A percentile compares a stretch with the other conserved stretches of the same genome.
These are phyloP conservation scores for Stellera chamaejasme DNA, from an alignment of 345 rosid species.

Conservation along the genomic window DNA sequence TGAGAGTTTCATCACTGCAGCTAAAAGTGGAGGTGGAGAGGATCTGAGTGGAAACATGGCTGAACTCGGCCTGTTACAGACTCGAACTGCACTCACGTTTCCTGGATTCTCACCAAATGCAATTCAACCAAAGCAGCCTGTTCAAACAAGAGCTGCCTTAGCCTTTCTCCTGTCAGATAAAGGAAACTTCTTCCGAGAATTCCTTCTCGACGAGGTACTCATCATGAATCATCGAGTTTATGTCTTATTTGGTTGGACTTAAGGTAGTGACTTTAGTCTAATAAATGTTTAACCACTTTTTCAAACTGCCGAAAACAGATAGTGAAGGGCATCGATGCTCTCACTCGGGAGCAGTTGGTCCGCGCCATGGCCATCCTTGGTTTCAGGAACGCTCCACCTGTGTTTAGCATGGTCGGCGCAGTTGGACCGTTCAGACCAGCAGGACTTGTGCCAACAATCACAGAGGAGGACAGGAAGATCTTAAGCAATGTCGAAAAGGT, in stretches of 20 bases:
- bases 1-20: constrained; percentile 86
- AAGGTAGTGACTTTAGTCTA: no score
- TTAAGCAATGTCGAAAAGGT: constrained; percentile 74
- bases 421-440: constrained; percentile 68
- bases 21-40: constrained; percentile 98
- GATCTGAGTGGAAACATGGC: constrained; percentile 83
- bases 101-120: constrained; percentile 31
- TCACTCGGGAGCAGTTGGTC: constrained; percentile 83
- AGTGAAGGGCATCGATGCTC: constrained; percentile 92
- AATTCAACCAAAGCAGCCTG: constrained; percentile 47
- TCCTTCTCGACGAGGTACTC: constrained; percentile 90
- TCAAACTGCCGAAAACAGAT: constrained; percentile 38
- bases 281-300: constrained; percentile 1
- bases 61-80: constrained; percentile 66
- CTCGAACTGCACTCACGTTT: constrained; percentile 21
- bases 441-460: constrained; percentile 68
- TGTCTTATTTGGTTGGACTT: not conserved
- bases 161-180: constrained; percentile 74
- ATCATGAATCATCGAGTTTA: not conserved
- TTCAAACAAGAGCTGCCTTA: constrained; percentile 87
- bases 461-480: constrained; percentile 72
- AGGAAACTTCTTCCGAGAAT: constrained; percentile 89
- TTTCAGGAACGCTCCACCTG: constrained; percentile 45
- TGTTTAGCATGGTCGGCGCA: constrained; percentile 81
- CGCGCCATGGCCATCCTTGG: constrained; percentile 65